Conservation (phyloP, 495 filamentous ascomycete genomes). For the Penicillium herquei region DNA sequence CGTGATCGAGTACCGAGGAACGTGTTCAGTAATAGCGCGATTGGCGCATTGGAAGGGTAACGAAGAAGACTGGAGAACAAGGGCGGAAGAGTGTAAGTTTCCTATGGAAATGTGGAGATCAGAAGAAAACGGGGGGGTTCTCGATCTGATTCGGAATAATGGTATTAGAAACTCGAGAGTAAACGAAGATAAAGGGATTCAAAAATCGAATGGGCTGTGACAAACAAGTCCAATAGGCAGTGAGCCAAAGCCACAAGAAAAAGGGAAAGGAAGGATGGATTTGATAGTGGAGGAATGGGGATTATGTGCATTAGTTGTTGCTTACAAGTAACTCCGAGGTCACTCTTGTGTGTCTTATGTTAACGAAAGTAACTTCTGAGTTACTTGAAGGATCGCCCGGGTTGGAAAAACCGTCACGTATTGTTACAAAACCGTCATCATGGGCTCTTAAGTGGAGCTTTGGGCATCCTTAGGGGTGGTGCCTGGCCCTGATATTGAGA, state of each 20-base stretch:
- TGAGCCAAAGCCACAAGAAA: neutral
- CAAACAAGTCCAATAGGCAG: slow-evolving; percentile 17
- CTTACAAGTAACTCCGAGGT: slow-evolving; percentile 16
- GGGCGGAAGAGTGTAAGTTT: slow-evolving; percentile 10
- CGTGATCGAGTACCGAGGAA: slow-evolving; percentile 28
- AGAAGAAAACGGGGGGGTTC: slow-evolving; percentile 1
- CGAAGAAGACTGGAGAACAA: slow-evolving; percentile 12
- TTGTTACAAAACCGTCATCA: neutral
- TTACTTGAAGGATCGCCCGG: slow-evolving; percentile 7
- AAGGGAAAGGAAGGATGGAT: slow-evolving; percentile 19
- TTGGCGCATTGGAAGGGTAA: slow-evolving; percentile 33
- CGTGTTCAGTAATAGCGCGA: slow-evolving; percentile 27
- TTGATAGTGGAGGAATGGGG: slow-evolving; percentile 26
- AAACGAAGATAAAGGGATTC: neutral
- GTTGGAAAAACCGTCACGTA: slow-evolving; percentile 14
- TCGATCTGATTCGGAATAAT: neutral
- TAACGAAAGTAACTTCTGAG: slow-evolving; percentile 14
- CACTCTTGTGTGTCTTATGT: slow-evolving; percentile 25
- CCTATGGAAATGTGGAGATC: slow-evolving; percentile 3
- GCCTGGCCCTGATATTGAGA: neutral
- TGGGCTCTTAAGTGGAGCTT: neutral
- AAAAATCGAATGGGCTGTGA: slow-evolving; percentile 8
- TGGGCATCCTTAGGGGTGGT: neutral
- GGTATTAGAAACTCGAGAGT: neutral
- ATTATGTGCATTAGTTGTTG: slow-evolving; percentile 24